Conservation (phyloP, 495 filamentous ascomycete genomes). For the Aspergillus conjunctus region DNA sequence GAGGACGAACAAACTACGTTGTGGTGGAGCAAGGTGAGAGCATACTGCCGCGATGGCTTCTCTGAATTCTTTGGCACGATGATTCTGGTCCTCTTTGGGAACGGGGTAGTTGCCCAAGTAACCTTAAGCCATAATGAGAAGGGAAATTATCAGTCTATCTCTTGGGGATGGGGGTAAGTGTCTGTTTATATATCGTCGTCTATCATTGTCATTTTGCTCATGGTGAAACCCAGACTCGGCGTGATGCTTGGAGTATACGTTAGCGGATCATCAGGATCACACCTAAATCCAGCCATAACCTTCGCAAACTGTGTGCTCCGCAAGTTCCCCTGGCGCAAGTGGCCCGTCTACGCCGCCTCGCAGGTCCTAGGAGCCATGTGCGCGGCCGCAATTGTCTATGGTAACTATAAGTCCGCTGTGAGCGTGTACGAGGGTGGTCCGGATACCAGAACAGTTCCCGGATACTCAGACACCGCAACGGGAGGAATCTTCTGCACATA, state of each 20-base stretch:
- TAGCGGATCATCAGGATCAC: slow-evolving; percentile 58
- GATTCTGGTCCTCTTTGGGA: slow-evolving; percentile 64
- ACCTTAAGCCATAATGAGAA: slow-evolving; percentile 51
- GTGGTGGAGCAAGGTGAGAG: slow-evolving; percentile 52
- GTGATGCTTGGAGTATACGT: slow-evolving; percentile 70
- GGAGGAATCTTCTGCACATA: slow-evolving; percentile 70
- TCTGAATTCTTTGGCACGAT: slow-evolving; percentile 67
- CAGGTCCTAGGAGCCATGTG: slow-evolving; percentile 59
- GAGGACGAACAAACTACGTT: slow-evolving; percentile 25
- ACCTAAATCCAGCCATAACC: slow-evolving; percentile 68
- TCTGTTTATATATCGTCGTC: neutral
- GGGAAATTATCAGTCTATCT: slow-evolving; percentile 62
- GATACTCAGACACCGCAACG: slow-evolving; percentile 56
- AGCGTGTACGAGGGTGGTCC: slow-evolving; percentile 57
- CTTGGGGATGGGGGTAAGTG: slow-evolving; percentile 64
- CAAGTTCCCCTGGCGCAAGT: slow-evolving; percentile 61
- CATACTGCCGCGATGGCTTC: slow-evolving; percentile 54
- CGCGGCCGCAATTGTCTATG: slow-evolving; percentile 58
- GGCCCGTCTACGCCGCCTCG: slow-evolving; percentile 55
- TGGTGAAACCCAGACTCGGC: slow-evolving; percentile 39
- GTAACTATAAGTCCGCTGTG: slow-evolving; percentile 58
- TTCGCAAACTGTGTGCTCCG: slow-evolving; percentile 64
- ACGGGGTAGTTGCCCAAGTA: slow-evolving; percentile 63
- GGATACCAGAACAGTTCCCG: slow-evolving; percentile 58
- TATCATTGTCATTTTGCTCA: neutral